Base-by-base conservation (phyloP, 1,284 basidiomycete species). In the Ustilago crameri region DNA sequence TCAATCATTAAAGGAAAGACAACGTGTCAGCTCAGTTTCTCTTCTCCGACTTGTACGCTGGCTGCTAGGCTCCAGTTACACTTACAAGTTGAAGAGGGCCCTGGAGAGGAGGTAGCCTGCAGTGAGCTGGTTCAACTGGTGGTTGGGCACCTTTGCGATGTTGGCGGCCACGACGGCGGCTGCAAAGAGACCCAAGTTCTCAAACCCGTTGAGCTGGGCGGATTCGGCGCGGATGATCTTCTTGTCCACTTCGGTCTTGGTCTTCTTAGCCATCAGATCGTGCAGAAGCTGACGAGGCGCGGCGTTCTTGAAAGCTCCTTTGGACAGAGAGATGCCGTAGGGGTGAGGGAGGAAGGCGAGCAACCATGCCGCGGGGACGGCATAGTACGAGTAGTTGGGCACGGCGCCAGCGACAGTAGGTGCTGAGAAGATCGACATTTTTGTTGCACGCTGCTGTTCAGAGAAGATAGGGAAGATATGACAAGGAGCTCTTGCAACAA, bases 111-210 rank as follows among this genome's bases (percentile, higher is more conserved):
- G 45, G 64, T 79, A 79, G 5, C 48, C 59, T 30, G 50, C 49
- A 10, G 76, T 63, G 26, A 76, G 38, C 40, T 54, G 45, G 64
- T 79, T 78, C n/a, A 81, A 56, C 51, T 67, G 52, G 18, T 52
- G 45, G 34, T 43, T 44, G n/a, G 78, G 78, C 7, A 81, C 68
- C 5, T 53, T 49, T 24, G 77, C 77, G 4, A 63, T 24, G 57
- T 78, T 81, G 17, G 71, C 79, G 1, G 76, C 73, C 10, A 80
- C 59, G 3, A 72, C 53, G n/a, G 55, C 64, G 7, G 69, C 58
- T 5, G 64, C 69, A 27, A 64, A 72, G 42, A 67, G 40, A 9
- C 59, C 63, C 5, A 72, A 30, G 41, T 57, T 72, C 37, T 72
- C 69, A 22, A 44, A 71, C 37, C 59, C 69, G 26, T 72, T 72